Base-by-base conservation (phyloP, 352 stramenopile species). In the Pythium myriotylum region DNA sequence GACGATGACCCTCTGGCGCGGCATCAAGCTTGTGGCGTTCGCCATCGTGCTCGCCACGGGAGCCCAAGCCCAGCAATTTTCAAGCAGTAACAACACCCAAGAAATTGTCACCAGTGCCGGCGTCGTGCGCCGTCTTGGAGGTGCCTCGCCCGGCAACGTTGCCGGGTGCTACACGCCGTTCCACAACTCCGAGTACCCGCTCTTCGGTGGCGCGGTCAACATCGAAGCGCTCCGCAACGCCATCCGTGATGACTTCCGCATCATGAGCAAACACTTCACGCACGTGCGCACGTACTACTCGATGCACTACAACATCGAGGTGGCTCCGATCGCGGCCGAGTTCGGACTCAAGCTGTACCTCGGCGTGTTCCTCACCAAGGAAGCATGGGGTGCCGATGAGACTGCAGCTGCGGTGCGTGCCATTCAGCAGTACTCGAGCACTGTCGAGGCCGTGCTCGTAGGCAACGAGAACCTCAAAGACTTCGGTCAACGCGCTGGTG, bases 281-380 rank as follows among this genome's bases (percentile, higher is more conserved):
- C 70, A 81, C 39, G 72, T 86, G 45, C 78, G 77, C 46, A 90
- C 79, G 23, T 90, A 84, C 67, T 76, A 88, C 67, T 74, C 81
- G 59, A 67, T 76, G 50, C 84, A 76, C 45, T 81, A 70, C 32
- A 74, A 71, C 43, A 77, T 85, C 29, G 61, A 71, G 27, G 55
- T 86, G 0, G 68, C 77, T 10, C 59, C 73, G 35, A 81, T 79
- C 52, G 77, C 77, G 1, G 62, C 60, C 29, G 72, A 74, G 62
- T 73, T 82, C 58, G 66, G 68, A 16, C 41, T 89, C 22, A 83
- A 86, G 59, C 54, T 89, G 20, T 81, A 81, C 47, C 54, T 88
- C 10, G 76, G 77, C 26, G 68, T 85, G 17, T 84, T 76, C 59
- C 70, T 86, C 58, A 86, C 76, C 13, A 58, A 46, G 9, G 71